These are phyloP conservation scores for Hyaloraphidium curvatum DNA, from an alignment of 192 early-diverging fungal genomes.

Conservation along the genomic window DNA sequence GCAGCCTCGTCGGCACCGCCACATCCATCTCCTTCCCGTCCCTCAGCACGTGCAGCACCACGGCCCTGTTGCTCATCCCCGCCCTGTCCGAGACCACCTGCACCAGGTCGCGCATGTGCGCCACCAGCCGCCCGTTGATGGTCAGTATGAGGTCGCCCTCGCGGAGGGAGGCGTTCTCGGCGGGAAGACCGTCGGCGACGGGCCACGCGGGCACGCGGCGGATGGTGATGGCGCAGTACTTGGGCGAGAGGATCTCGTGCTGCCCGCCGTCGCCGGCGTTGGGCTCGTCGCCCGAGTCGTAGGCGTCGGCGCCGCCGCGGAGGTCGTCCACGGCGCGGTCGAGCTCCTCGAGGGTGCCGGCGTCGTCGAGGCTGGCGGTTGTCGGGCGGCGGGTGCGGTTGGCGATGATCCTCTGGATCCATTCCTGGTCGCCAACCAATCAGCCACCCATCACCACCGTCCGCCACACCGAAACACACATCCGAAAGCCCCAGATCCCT, in stretches of 20 bases:
- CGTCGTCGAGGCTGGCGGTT: neutral
- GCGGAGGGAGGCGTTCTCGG: neutral
- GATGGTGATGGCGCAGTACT: neutral
- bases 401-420: neutral
- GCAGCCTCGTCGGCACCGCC: neutral
- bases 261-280: neutral
- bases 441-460: no score
- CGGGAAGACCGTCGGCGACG: neutral
- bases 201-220: neutral
- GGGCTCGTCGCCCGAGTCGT: neutral
- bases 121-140: neutral
- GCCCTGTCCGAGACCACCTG: neutral
- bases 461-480: no score
- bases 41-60: neutral
- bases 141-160: slow-evolving; percentile 1
- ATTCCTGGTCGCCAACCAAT: neutral
- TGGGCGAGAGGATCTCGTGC: neutral
- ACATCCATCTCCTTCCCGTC: slow-evolving; percentile 1
- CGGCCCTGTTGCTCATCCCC: neutral
- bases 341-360: neutral
- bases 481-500: slow-evolving; percentile 2
- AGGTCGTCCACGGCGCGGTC: neutral
- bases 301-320: neutral
- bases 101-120: neutral
- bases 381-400: neutral